A percentile compares a stretch with the other conserved stretches of the same genome.
Evolutionary conservation across 306 rosid genomes (phyloP).

Genomic region (Castanea sativa): DNA sequence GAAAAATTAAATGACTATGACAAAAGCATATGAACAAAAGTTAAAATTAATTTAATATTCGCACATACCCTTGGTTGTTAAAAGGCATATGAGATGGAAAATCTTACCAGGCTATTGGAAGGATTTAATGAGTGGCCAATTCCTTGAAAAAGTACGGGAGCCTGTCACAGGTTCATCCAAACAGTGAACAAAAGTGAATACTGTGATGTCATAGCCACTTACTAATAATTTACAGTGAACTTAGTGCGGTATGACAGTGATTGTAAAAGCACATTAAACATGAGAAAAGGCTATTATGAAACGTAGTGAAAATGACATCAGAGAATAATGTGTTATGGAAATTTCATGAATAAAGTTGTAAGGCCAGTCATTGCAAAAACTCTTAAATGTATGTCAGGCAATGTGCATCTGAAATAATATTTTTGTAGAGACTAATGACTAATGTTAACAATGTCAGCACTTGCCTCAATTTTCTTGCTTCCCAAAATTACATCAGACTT

Average conservation of each 20-base stretch:
- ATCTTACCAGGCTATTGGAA: constrained; percentile 81
- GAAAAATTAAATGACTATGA: background rate
- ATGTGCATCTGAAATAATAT: background rate
- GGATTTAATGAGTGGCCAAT: constrained; percentile 86
- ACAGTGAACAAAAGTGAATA: constrained; percentile 24
- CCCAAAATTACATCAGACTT: constrained; percentile 78
- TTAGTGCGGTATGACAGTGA: background rate
- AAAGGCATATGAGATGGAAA: constrained; percentile 15
- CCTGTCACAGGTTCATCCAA: constrained; percentile 53
- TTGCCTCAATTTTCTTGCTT: constrained; percentile 74
- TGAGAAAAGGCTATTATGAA: background rate
- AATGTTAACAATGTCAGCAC: constrained; percentile 22
- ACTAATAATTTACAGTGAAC: background rate
- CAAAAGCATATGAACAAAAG: constrained; percentile 6
- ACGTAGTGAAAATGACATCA: background rate
- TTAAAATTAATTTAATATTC: constrained; percentile 10
- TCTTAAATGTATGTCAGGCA: background rate
- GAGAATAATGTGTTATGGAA: background rate
- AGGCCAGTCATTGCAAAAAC: background rate
- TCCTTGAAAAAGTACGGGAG: constrained; percentile 95
- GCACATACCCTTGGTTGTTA: constrained; percentile 3
- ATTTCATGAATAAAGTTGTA: background rate
- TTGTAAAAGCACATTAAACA: background rate
- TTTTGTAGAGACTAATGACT: background rate
- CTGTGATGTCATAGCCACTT: background rate